Evolutionary conservation across 1,284 basidiomycete genomes (phyloP).

Genomic region (Heimioporus punctisporus): DNA sequence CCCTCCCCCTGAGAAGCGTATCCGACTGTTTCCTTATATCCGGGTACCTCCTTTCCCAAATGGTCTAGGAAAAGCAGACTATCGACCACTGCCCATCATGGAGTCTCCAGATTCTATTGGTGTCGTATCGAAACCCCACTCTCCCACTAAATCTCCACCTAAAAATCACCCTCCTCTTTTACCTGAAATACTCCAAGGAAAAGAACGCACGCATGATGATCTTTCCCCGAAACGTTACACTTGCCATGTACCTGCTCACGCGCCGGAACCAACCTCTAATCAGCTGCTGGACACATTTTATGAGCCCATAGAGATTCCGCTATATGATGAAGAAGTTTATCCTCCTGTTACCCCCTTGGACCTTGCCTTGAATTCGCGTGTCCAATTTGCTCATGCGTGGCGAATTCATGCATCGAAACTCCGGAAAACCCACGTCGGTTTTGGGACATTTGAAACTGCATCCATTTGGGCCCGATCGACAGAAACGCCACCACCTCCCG

Average conservation of each 20-base stretch:
- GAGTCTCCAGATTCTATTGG: neutral
- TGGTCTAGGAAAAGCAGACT: constrained; percentile 22
- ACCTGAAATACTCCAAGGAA: constrained; percentile 14
- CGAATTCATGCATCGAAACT: constrained; percentile 16
- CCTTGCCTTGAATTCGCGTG: constrained; percentile 24
- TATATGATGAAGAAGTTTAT: constrained; percentile 17
- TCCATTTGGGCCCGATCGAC: constrained; percentile 5
- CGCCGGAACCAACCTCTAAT: too few species aligned
- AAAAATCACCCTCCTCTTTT: neutral
- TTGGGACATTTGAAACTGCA: constrained; percentile 3
- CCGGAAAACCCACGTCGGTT: constrained; percentile 6
- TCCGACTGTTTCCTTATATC: constrained; percentile 15
- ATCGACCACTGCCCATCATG: constrained; percentile 8
- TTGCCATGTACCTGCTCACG: neutral
- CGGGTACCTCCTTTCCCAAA: constrained; percentile 22
- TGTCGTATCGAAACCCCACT: too few species aligned
- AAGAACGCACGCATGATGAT: constrained; percentile 19
- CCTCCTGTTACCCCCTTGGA: constrained; percentile 16
- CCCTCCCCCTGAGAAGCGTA: constrained; percentile 11
- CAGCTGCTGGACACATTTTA: constrained; percentile 12
- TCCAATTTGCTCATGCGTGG: constrained; percentile 25
- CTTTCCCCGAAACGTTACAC: constrained; percentile 1
- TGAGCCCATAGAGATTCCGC: constrained; percentile 11
- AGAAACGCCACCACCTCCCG: constrained; percentile 3
- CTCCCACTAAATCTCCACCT: too few species aligned